phyloP scores from a whole-genome alignment of 2,329 filamentous ascomycete genomes.

The Apiospora sp. region DNA sequence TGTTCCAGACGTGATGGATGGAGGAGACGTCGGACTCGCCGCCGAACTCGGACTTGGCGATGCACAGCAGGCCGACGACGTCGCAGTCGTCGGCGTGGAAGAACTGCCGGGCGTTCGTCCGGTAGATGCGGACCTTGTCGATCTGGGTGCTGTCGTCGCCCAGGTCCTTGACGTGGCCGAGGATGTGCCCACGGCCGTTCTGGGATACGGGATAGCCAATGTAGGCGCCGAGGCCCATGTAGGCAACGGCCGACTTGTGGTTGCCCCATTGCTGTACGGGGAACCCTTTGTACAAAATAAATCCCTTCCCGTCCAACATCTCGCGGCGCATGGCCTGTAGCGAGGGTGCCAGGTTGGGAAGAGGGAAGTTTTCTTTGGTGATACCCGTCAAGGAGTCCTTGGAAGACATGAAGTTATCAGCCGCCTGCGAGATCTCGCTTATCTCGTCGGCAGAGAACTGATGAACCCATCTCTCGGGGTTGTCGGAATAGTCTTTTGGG shows the following conservation, averaged over 20 bases:
- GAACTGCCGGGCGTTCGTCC: conserved; percentile 84
- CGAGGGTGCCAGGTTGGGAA: conserved; percentile 63
- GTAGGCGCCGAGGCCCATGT: conserved; percentile 85
- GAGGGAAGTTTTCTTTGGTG: conserved; percentile 62
- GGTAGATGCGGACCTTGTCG: conserved; percentile 88
- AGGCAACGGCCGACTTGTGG: conserved; percentile 84
- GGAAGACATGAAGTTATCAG: conserved; percentile 68
- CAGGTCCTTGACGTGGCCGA: conserved; percentile 89
- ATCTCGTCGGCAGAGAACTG: conserved; percentile 68
- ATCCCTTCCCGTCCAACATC: conserved; percentile 85
- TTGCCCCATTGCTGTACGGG: conserved; percentile 79
- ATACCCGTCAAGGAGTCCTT: conserved; percentile 72
- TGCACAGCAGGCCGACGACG: conserved; percentile 83
- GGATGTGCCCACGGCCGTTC: conserved; percentile 80
- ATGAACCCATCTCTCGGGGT: conserved; percentile 74
- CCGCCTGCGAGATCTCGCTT: conserved; percentile 65
- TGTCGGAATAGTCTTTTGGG: conserved; percentile 64
- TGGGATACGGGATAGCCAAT: conserved; percentile 89
- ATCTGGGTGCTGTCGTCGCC: conserved; percentile 83
- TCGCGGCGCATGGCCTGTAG: conserved; percentile 67
- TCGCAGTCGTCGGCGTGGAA: conserved; percentile 88
- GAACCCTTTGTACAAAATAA: conserved; percentile 88
- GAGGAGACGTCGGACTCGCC: conserved; percentile 86
- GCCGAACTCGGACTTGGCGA: conserved; percentile 79
- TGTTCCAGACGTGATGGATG: conserved; percentile 83